Percentiles rank a stretch among this genome's conserved stretches.
phyloP scores from a whole-genome alignment of 805 yeast genomes.

The Saccharomycopsis sp. region DNA sequence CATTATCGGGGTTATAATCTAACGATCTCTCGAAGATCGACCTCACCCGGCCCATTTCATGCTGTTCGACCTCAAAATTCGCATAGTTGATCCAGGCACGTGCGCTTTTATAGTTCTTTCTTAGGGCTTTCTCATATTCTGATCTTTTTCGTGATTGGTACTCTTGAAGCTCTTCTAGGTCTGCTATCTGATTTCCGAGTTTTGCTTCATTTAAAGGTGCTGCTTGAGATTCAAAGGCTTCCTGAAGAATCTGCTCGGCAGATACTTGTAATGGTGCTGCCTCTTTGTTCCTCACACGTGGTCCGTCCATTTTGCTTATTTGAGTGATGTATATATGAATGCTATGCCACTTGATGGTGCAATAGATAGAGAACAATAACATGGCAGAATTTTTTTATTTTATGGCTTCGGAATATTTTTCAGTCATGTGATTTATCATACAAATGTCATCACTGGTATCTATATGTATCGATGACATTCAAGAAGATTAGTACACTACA shows the following conservation, averaged over 20 bases:
- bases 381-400: too few relatives aligned
- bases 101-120: constrained; percentile 72
- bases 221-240: constrained; percentile 46
- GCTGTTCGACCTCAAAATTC: constrained; percentile 74
- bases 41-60: constrained; percentile 72
- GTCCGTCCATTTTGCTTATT: background rate
- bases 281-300: constrained; percentile 32
- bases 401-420: too few relatives aligned
- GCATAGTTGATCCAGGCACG: constrained; percentile 94
- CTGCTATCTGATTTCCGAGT: constrained; percentile 50
- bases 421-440: too few relatives aligned
- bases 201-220: constrained; percentile 27
- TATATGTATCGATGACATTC: too few relatives aligned
- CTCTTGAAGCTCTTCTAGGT: constrained; percentile 74
- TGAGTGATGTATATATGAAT: too few relatives aligned
- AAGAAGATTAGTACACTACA: too few relatives aligned
- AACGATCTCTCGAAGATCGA: constrained; percentile 85
- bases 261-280: constrained; percentile 52
- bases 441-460: too few relatives aligned
- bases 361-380: too few relatives aligned
- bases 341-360: too few relatives aligned
- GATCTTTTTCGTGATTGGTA: constrained; percentile 68
- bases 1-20: constrained; percentile 64
- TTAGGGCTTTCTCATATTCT: constrained; percentile 81
- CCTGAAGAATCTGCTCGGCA: constrained; percentile 56